Percentiles rank a stretch among this genome's conserved stretches.
phyloP scores from a whole-genome alignment of 805 yeast species.

The Kazachstania bromeliacearum region DNA sequence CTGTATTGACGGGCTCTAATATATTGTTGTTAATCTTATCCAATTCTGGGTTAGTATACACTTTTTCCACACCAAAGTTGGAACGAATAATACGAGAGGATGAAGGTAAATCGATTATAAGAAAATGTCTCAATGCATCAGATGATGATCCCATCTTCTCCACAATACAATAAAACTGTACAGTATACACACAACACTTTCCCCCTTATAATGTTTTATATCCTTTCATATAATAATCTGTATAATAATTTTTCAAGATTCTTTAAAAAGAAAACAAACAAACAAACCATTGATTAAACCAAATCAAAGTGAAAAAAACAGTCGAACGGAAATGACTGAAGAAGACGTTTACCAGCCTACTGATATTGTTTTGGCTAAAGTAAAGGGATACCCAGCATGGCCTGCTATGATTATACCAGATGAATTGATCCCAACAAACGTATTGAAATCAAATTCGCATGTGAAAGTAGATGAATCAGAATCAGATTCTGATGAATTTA shows the following conservation, averaged over 20 bases:
- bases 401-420: conserved; percentile 73
- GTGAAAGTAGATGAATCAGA: background rate
- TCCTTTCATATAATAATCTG: no score
- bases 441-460: conserved; percentile 28
- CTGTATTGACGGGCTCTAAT: conserved; percentile 93
- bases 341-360: conserved; percentile 33
- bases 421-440: conserved; percentile 48
- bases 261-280: background rate
- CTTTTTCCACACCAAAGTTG: conserved; percentile 92
- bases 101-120: conserved; percentile 90
- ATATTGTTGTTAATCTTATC: conserved; percentile 84
- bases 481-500: conserved; percentile 10
- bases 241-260: no score
- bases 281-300: background rate
- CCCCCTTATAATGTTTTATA: no score
- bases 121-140: conserved; percentile 93
- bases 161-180: no score
- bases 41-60: conserved; percentile 92
- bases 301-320: background rate
- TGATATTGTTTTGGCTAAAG: conserved; percentile 60
- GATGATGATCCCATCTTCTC: no score
- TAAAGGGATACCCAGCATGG: conserved; percentile 86
- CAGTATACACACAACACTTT: no score
- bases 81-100: conserved; percentile 91
- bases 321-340: background rate